Percentiles rank a stretch among this genome's conserved stretches.
Conservation (phyloP, 768 basidiomycete genomes). For the Hebeloma cylindrosporum region DNA sequence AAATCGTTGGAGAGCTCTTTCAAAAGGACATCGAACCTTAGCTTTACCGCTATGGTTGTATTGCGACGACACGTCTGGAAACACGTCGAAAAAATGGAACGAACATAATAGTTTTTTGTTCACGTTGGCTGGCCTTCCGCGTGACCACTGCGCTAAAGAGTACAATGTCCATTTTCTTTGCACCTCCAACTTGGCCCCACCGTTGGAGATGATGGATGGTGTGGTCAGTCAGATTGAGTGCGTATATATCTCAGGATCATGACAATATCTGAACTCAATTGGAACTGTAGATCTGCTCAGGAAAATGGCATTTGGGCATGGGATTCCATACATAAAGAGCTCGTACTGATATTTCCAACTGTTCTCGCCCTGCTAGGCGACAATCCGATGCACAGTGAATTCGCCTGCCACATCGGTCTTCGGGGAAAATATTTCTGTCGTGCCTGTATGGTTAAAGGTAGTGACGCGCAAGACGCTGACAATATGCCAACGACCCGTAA, state of each 20-base stretch:
- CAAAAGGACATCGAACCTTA: slow-evolving; percentile 30
- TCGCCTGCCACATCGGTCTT: slow-evolving; percentile 44
- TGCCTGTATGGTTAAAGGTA: slow-evolving; percentile 34
- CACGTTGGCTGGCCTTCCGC: slow-evolving; percentile 37
- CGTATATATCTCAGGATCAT: slow-evolving; percentile 9
- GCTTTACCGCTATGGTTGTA: slow-evolving; percentile 38
- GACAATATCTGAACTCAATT: background rate
- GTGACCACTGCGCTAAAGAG: slow-evolving; percentile 25
- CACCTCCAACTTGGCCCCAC: slow-evolving; percentile 42
- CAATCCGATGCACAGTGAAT: slow-evolving; percentile 48
- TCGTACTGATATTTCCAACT: slow-evolving; percentile 28
- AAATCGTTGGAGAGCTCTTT: slow-evolving; percentile 27
- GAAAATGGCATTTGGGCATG: slow-evolving; percentile 38
- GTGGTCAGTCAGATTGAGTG: slow-evolving; percentile 34
- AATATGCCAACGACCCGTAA: slow-evolving; percentile 3
- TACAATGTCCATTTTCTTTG: slow-evolving; percentile 41
- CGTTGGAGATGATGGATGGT: slow-evolving; percentile 45
- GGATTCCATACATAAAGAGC: slow-evolving; percentile 30
- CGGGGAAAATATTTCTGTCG: slow-evolving; percentile 40
- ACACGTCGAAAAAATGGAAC: slow-evolving; percentile 48
- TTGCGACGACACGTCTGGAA: slow-evolving; percentile 46
- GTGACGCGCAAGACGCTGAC: slow-evolving; percentile 13
- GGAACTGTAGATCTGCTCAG: slow-evolving; percentile 23
- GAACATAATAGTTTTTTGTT: slow-evolving; percentile 41
- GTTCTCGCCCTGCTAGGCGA: slow-evolving; percentile 39